A percentile compares a stretch with the other conserved stretches of the same genome.
These are phyloP conservation scores for Thuja plicata DNA, from an alignment of 83 land plant genomes.

Conservation along the genomic window DNA sequence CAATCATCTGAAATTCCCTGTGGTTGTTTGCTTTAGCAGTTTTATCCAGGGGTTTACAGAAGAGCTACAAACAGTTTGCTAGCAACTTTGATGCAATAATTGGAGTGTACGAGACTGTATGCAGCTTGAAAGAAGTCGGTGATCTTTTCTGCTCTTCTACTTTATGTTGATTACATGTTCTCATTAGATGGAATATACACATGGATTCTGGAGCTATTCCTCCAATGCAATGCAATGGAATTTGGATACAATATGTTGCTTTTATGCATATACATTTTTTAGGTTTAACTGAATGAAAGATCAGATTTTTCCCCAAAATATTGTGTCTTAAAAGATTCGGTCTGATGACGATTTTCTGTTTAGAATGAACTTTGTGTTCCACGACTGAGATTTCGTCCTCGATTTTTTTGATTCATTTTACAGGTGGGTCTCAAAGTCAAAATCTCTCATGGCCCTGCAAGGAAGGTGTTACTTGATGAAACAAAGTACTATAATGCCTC, in stretches of 20 bases:
- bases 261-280: background rate
- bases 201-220: background rate
- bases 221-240: background rate
- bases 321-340: background rate
- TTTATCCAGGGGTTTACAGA: background rate
- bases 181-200: background rate
- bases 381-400: background rate
- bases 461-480: constrained; percentile 36
- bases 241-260: background rate
- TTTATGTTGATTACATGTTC: background rate
- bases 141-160: background rate
- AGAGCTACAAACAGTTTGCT: background rate
- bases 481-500: constrained; percentile 25
- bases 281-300: background rate
- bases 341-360: background rate
- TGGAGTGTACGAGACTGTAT: constrained; percentile 1
- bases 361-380: background rate
- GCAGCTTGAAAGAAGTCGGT: constrained; percentile 13
- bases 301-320: background rate
- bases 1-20: background rate
- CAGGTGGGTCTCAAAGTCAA: constrained; percentile 48
- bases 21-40: background rate
- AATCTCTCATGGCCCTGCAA: constrained; percentile 38
- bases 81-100: constrained; percentile 10
- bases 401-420: background rate